phyloP scores from a whole-genome alignment of 2,329 filamentous ascomycete genomes.

The Fusarium phyllophilum region DNA sequence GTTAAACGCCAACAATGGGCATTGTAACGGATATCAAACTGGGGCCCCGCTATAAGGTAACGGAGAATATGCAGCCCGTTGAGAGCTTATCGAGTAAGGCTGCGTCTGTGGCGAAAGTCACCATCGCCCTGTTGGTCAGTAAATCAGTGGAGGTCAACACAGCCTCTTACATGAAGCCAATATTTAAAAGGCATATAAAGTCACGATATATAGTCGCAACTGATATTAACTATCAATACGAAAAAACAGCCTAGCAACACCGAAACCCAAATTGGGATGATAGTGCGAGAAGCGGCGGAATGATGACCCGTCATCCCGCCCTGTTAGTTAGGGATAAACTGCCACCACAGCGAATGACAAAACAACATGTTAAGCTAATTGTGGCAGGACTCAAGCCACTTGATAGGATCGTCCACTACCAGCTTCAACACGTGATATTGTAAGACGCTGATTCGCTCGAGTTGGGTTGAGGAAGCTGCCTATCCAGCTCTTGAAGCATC shows the following conservation, averaged over 20 bases:
- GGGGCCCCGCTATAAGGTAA: background rate
- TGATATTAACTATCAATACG: background rate
- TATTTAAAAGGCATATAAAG: background rate
- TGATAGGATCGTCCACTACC: slow-evolving; percentile 19
- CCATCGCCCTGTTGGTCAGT: background rate
- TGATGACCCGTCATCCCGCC: slow-evolving; percentile 44
- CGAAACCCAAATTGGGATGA: slow-evolving; percentile 28
- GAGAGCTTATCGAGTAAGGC: background rate
- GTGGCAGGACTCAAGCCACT: slow-evolving; percentile 25
- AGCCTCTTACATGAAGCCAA: background rate
- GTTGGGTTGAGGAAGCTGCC: background rate
- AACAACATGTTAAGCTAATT: slow-evolving; percentile 14
- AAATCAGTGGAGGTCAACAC: background rate
- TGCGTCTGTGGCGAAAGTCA: background rate
- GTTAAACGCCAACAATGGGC: slow-evolving; percentile 10
- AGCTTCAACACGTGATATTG: slow-evolving; percentile 37
- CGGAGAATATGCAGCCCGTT: background rate
- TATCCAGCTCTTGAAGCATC: slow-evolving; percentile 8
- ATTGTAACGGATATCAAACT: background rate
- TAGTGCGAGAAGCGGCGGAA: slow-evolving; percentile 43
- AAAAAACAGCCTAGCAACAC: background rate
- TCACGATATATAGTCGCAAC: background rate
- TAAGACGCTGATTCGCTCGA: slow-evolving; percentile 33
- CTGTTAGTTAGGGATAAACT: slow-evolving; percentile 16
- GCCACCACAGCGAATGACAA: slow-evolving; percentile 30